Percentiles rank a stretch among this genome's conserved stretches.
Evolutionary conservation across 257 asterid genomes (phyloP).

Genomic region (Haberlea rhodopensis): DNA sequence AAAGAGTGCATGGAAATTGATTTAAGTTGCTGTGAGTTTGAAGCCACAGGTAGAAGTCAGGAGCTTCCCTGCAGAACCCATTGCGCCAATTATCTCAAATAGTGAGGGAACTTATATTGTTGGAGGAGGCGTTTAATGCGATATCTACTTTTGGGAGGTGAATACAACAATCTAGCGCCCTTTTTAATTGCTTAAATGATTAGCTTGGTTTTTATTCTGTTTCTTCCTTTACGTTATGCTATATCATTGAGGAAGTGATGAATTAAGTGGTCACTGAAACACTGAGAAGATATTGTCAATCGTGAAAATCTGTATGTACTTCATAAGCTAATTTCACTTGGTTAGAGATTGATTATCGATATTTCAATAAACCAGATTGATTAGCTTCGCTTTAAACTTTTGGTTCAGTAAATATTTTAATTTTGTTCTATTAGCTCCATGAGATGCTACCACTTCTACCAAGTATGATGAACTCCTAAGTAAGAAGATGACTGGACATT

Average conservation of each 20-base stretch:
- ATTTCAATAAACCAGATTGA: neutral
- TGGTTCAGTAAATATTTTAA: neutral
- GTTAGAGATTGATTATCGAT: neutral
- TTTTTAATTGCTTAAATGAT: conserved; percentile 10
- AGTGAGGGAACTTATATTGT: conserved; percentile 73
- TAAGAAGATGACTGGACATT: neutral
- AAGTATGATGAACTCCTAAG: neutral
- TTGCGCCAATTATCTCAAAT: conserved; percentile 61
- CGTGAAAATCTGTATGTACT: neutral
- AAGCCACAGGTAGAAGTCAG: conserved; percentile 88
- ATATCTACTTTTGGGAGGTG: conserved; percentile 93
- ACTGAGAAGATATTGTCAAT: too few relatives aligned
- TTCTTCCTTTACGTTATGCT: neutral
- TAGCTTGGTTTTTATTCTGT: neutral
- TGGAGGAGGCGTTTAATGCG: conserved; percentile 84
- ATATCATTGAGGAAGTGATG: neutral
- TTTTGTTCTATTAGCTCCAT: neutral
- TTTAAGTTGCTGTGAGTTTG: conserved; percentile 18
- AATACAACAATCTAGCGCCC: conserved; percentile 2
- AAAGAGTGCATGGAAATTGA: conserved; percentile 2
- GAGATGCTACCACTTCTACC: neutral
- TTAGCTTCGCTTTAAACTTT: neutral
- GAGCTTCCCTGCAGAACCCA: conserved; percentile 77
- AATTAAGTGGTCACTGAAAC: neutral
- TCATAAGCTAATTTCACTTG: too few relatives aligned